A percentile compares a stretch with the other conserved stretches of the same genome.
These are phyloP conservation scores for Leccinum arenicola DNA, from an alignment of 768 basidiomycete genomes.

Conservation along the genomic window DNA sequence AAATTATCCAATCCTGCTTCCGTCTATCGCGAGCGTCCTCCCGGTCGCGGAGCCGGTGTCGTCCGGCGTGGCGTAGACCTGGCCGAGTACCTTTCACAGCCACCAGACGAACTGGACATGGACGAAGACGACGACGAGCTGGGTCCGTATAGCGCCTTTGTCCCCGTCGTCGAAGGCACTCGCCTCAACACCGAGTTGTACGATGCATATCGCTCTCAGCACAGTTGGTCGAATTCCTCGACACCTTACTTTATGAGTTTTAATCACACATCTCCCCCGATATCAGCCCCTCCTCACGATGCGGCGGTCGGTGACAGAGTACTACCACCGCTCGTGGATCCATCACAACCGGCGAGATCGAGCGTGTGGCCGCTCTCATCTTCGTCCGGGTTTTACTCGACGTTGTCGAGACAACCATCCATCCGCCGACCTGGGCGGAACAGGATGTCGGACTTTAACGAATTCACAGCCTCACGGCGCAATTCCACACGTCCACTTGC, in stretches of 20 bases:
- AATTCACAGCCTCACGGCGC: constrained; percentile 57
- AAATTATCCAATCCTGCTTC: constrained; percentile 52
- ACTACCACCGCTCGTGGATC: constrained; percentile 30
- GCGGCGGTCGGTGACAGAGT: constrained; percentile 19
- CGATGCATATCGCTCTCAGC: constrained; percentile 54
- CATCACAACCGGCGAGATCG: constrained; percentile 21
- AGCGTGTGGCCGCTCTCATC: constrained; percentile 25
- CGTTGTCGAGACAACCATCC: constrained; percentile 28
- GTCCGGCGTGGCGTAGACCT: constrained; percentile 36
- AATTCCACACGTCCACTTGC: constrained; percentile 39
- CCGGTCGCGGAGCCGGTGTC: constrained; percentile 35
- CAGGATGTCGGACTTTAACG: no score
- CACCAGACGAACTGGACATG: constrained; percentile 55
- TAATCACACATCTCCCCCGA: constrained; percentile 27
- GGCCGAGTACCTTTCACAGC: constrained; percentile 50
- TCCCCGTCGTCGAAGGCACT: constrained; percentile 45
- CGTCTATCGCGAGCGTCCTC: constrained; percentile 48
- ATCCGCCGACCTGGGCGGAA: no score
- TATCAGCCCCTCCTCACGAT: constrained; percentile 26
- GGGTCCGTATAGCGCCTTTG: constrained; percentile 38
- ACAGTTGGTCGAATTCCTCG: constrained; percentile 29
- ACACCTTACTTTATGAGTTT: constrained; percentile 20
- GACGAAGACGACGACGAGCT: constrained; percentile 71
- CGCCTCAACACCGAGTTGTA: constrained; percentile 60
- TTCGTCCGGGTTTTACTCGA: constrained; percentile 23